Evolutionary conservation across 495 filamentous ascomycete species (phyloP).

Genomic region (Penicillium canariense): DNA sequence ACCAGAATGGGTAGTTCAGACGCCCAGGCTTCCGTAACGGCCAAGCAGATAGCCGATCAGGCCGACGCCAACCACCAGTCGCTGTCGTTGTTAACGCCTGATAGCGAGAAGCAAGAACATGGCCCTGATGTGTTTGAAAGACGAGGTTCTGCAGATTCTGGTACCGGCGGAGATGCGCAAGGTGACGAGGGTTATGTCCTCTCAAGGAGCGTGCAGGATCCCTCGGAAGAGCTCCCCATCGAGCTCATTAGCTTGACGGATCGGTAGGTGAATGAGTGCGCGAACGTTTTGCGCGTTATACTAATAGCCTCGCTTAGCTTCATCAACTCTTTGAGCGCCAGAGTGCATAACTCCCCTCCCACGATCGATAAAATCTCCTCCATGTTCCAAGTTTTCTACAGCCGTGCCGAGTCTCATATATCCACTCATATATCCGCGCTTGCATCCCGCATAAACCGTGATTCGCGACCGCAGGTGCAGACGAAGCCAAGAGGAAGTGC

Average conservation of each 20-base stretch:
- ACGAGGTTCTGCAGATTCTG: slow-evolving; percentile 50
- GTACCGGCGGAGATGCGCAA: slow-evolving; percentile 49
- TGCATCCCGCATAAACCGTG: slow-evolving; percentile 69
- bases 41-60: slow-evolving; percentile 55
- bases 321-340: slow-evolving; percentile 84
- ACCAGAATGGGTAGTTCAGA: slow-evolving; percentile 51
- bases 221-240: slow-evolving; percentile 84
- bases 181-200: slow-evolving; percentile 42
- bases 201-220: slow-evolving; percentile 54
- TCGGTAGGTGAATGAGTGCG: slow-evolving; percentile 50
- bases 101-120: slow-evolving; percentile 32
- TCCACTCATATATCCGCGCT: slow-evolving; percentile 82
- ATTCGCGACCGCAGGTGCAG: slow-evolving; percentile 52
- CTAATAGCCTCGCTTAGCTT: slow-evolving; percentile 56
- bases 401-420: slow-evolving; percentile 76
- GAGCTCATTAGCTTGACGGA: slow-evolving; percentile 89
- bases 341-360: slow-evolving; percentile 79
- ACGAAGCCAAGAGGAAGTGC: slow-evolving; percentile 20
- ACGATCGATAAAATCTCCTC: slow-evolving; percentile 77
- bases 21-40: slow-evolving; percentile 41
- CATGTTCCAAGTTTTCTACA: slow-evolving; percentile 96
- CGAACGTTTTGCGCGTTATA: not conserved
- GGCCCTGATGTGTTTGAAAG: slow-evolving; percentile 47
- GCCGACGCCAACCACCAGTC: slow-evolving; percentile 30
- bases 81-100: slow-evolving; percentile 20